A percentile compares a stretch with the other conserved stretches of the same genome.
Evolutionary conservation across 495 filamentous ascomycete species (phyloP).

Genomic region (Extremus antarcticus): DNA sequence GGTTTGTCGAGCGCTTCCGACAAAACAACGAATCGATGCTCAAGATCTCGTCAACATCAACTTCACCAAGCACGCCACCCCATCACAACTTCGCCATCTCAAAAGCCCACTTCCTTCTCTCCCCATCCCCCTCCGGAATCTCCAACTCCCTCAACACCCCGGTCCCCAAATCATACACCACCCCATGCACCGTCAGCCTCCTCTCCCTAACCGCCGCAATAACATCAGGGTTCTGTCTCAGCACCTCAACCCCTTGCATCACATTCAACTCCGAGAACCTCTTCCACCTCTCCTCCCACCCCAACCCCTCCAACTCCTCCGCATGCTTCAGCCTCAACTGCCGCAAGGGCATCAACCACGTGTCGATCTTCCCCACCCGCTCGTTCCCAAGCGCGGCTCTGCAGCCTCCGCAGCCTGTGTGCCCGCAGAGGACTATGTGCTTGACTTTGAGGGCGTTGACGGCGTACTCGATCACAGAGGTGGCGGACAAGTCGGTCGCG

Average conservation of each 20-base stretch:
- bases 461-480: slow-evolving; percentile 69
- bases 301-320: slow-evolving; percentile 37
- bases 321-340: slow-evolving; percentile 43
- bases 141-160: slow-evolving; percentile 27
- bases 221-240: slow-evolving; percentile 23
- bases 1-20: too few species aligned
- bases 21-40: too few species aligned
- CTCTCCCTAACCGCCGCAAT: slow-evolving; percentile 26
- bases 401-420: slow-evolving; percentile 69
- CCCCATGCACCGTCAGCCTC: slow-evolving; percentile 28
- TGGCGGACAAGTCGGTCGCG: slow-evolving; percentile 60
- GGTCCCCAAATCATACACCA: slow-evolving; percentile 28
- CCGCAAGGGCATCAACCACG: slow-evolving; percentile 64
- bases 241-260: slow-evolving; percentile 22
- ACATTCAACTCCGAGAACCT: slow-evolving; percentile 31
- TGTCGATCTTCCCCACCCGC: slow-evolving; percentile 61
- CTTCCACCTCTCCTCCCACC: slow-evolving; percentile 9
- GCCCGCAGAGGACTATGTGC: slow-evolving; percentile 73
- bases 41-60: too few species aligned
- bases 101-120: not conserved
- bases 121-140: not conserved
- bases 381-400: slow-evolving; percentile 53
- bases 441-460: slow-evolving; percentile 61
- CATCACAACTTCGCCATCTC: not conserved
- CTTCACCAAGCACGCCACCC: too few species aligned